Percentiles rank a stretch among this genome's conserved stretches.
These are phyloP conservation scores for Chalciporus sphaerocephalus DNA, from an alignment of 768 basidiomycete genomes.

Conservation along the genomic window DNA sequence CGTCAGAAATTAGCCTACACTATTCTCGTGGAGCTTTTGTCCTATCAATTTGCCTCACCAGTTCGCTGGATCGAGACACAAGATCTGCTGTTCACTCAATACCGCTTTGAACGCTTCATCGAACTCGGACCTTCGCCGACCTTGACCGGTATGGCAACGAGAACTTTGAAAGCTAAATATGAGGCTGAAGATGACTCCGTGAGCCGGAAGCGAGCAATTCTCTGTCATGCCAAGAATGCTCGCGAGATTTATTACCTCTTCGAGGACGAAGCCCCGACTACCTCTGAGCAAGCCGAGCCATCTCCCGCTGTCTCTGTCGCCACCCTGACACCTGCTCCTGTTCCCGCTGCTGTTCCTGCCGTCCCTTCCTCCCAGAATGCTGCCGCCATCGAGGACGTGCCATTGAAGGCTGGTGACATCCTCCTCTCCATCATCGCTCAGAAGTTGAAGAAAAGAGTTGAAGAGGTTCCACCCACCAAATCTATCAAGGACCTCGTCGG, in stretches of 20 bases:
- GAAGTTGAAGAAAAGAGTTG: constrained; percentile 93
- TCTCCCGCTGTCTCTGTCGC: constrained; percentile 36
- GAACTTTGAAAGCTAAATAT: constrained; percentile 91
- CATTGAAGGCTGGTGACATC: constrained; percentile 87
- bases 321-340: constrained; percentile 38
- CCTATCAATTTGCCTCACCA: constrained; percentile 97
- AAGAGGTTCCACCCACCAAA: constrained; percentile 86
- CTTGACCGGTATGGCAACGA: constrained; percentile 88
- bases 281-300: constrained; percentile 24
- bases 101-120: constrained; percentile 87
- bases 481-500: constrained; percentile 98
- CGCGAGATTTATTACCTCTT: constrained; percentile 98
- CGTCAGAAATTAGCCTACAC: constrained; percentile 93
- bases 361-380: constrained; percentile 58
- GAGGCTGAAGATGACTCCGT: constrained; percentile 85
- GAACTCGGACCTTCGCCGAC: constrained; percentile 97
- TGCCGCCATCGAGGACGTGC: constrained; percentile 80
- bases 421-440: constrained; percentile 88
- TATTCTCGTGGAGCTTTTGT: constrained; percentile 93
- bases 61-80: constrained; percentile 99
- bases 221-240: constrained; percentile 90
- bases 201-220: constrained; percentile 71
- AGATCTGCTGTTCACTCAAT: constrained; percentile 84
- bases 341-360: constrained; percentile 40
- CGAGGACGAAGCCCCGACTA: constrained; percentile 67